phyloP scores from a whole-genome alignment of 805 yeast species.

The Zygoascus flipseniorum region DNA sequence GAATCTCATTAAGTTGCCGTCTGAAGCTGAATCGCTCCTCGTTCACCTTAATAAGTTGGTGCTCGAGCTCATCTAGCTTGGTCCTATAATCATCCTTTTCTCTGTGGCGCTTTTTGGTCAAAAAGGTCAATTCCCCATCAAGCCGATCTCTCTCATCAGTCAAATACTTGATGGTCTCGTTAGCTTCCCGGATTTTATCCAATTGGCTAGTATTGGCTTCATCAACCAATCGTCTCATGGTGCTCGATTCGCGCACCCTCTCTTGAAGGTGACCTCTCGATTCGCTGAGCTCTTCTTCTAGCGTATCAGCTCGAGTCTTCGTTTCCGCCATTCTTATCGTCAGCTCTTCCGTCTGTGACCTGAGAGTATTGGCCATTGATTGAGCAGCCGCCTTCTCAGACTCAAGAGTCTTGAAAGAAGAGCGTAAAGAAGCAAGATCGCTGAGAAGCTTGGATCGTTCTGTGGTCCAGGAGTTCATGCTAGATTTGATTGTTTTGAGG shows the following conservation, averaged over 20 bases:
- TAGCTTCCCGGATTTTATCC: slow-evolving; percentile 45
- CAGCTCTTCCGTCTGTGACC: slow-evolving; percentile 26
- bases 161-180: slow-evolving; percentile 40
- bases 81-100: slow-evolving; percentile 57
- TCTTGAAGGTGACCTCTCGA: slow-evolving; percentile 66
- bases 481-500: neutral
- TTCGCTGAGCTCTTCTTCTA: slow-evolving; percentile 80
- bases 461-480: neutral
- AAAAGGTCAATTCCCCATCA: slow-evolving; percentile 44
- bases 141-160: slow-evolving; percentile 54
- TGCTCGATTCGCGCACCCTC: slow-evolving; percentile 67
- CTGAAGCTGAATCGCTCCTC: slow-evolving; percentile 27
- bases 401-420: slow-evolving; percentile 13
- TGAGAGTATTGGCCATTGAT: slow-evolving; percentile 15
- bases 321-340: slow-evolving; percentile 60
- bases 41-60: slow-evolving; percentile 26
- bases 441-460: neutral
- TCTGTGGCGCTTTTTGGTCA: slow-evolving; percentile 47
- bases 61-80: slow-evolving; percentile 35
- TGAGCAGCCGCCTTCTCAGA: slow-evolving; percentile 11
- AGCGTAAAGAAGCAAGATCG: slow-evolving; percentile 8
- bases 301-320: slow-evolving; percentile 46
- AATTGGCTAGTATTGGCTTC: slow-evolving; percentile 59
- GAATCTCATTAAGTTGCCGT: slow-evolving; percentile 16
- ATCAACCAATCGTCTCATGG: slow-evolving; percentile 57